phyloP scores from a whole-genome alignment of 2,329 filamentous ascomycete genomes.

The Aspergillus bombycis region DNA sequence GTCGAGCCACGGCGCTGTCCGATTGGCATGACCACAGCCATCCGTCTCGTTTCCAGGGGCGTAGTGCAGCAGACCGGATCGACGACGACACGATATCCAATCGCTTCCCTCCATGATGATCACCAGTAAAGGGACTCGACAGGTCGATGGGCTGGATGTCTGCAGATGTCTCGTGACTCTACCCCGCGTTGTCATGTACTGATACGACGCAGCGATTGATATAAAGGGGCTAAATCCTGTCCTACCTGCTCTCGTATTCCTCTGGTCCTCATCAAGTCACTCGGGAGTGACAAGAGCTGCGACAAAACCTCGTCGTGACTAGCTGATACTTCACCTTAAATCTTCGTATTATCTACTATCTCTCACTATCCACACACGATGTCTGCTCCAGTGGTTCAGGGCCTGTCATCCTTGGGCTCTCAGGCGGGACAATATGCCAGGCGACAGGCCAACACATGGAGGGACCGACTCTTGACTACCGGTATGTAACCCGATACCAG shows the following conservation, averaged over 20 bases:
- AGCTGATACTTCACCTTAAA: neutral
- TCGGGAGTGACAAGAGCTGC: neutral
- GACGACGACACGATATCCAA: neutral
- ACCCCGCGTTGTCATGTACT: neutral
- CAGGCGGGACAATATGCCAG: constrained; percentile 21
- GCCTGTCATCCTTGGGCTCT: constrained; percentile 22
- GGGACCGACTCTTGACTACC: constrained; percentile 24
- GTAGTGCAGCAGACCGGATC: neutral
- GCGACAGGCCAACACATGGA: constrained; percentile 20
- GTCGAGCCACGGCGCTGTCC: neutral
- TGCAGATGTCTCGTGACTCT: constrained; percentile 1
- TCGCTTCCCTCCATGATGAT: neutral
- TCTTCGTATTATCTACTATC: neutral
- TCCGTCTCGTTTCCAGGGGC: neutral
- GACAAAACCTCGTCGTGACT: neutral
- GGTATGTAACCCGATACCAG: constrained; percentile 15
- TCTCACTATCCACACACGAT: constrained; percentile 15
- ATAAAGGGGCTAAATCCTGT: neutral
- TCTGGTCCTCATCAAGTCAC: neutral
- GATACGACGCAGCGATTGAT: neutral
- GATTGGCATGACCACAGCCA: neutral
- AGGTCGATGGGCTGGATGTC: neutral
- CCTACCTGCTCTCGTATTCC: constrained; percentile 1
- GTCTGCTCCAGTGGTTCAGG: constrained; percentile 26
- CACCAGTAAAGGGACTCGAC: neutral